Base-by-base conservation (phyloP, 192 early-diverging fungal species). In the Backusella parvicylindrica region DNA sequence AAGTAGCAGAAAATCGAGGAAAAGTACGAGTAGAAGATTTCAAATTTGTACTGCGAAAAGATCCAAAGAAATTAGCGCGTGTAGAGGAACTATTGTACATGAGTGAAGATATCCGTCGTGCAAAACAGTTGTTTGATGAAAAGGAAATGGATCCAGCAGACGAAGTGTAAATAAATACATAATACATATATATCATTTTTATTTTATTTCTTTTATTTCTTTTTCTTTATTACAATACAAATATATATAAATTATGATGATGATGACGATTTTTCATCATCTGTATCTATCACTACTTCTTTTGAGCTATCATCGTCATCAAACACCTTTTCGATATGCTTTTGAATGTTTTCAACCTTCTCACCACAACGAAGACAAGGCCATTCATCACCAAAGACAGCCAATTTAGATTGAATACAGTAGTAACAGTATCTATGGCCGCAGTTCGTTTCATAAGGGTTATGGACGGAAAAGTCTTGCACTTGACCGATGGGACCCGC, bases 381-480 rank as follows among this genome's bases (percentile, higher is more conserved):
- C 86, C 91, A 95, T 40, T 90, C 89, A 37, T 82, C 82, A 35
- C 87, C 92, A 71, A 92, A 90, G 18, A 92, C 82, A 72, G 92
- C 86, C 83, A 93, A 86, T 77, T 89, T 88, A 56, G 82, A 92
- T 82, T 89, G 89, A 47, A 98, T 84, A 77, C 97, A 98, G 71
- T 95, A 94, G 74, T 98, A 98, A 81, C 97, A 98, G 77, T 91
- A 98, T 0, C 86, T 53, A 65, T 98, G 96, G 0, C 92, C 93
- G 76, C 97, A 98, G 68, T 91, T 88, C 1, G 96, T 89, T 18
- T 84, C 79, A 73, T 95, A 95, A 21, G 97, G 92, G 63, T 91
- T 94, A n/a, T 82, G 82, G 12, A 91, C 79, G 11, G 79, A 77
- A 32, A 71, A 75, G 18, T 76, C 72, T 28, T 76, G 53, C 0